Base-by-base conservation (phyloP, 305 asterid species). In the Solanum hybrid region DNA sequence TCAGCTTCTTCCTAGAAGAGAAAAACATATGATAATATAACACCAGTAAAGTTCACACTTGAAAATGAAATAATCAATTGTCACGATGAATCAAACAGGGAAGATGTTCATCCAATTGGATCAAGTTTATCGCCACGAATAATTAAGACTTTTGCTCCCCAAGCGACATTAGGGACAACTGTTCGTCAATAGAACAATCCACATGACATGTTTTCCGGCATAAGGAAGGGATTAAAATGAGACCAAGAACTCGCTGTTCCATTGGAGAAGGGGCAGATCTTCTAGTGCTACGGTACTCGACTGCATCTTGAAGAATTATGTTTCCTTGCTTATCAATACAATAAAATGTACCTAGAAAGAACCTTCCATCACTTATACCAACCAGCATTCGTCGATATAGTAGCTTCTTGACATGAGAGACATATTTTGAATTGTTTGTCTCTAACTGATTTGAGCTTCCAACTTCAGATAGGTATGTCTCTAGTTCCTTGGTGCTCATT, bases 271-370 rank as follows among this genome's bases (percentile, higher is more conserved):
- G 98, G 88, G 96, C 90, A 39, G 94, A 72, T 11, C 95, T 92
- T 87, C 98, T 90, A 33, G 97, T 95, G 95, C 95, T 95, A 12
- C 97, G 98, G 92, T 96, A 96, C 93, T 96, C 99, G 14, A 97
- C 94, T 9, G 99, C 97, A 89, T 97, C 99, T 90, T 96, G 98
- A 90, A 97, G 98, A 87, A 96, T 96, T 82, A 97, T 95, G 94
- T 97, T 97, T 37, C 98, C 99, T 89, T 96, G 98, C 91, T 96
- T 97, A 92, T 97, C 99, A 26, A 95, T 91, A 93, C 99, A 97
- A 79, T 97, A 96, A 92, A 97, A 96, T 17, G 92, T 34, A 61
- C 99, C 99, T 9, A 93, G 87, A 87, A 97, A 97, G 95, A 95
- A 96, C 22, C 99, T 92, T 3, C 99, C 98, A 27, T 97, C 98